Evolutionary conservation across 2,329 filamentous ascomycete genomes (phyloP).

Genomic region (Nothophaeocryptopus gaeumannii): DNA sequence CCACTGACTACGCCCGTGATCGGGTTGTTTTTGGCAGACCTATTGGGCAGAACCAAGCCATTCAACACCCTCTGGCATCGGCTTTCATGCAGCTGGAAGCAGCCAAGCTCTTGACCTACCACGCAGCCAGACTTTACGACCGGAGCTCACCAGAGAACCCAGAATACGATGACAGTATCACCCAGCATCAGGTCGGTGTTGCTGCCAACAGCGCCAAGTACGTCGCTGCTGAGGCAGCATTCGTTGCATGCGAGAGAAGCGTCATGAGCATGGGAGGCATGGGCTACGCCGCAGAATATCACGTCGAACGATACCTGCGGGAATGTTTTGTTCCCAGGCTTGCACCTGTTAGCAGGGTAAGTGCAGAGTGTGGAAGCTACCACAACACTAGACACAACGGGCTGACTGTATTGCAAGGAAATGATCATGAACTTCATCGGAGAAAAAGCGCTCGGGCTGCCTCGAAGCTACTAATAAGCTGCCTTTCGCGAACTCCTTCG

Average conservation of each 20-base stretch:
- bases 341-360: conserved; percentile 56
- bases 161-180: conserved; percentile 38
- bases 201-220: conserved; percentile 59
- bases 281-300: conserved; percentile 62
- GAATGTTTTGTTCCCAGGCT: conserved; percentile 60
- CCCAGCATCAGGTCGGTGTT: conserved; percentile 50
- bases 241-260: conserved; percentile 59
- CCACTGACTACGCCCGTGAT: conserved; percentile 47
- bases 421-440: conserved; percentile 75
- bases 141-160: conserved; percentile 36
- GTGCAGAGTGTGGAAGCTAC: conserved; percentile 16
- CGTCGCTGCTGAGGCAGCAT: conserved; percentile 60
- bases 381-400: neutral
- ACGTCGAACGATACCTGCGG: conserved; percentile 60
- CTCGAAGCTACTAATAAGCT: conserved; percentile 60
- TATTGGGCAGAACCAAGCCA: conserved; percentile 60
- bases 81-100: conserved; percentile 62
- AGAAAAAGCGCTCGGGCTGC: conserved; percentile 65
- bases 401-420: conserved; percentile 45
- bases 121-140: conserved; percentile 59
- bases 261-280: conserved; percentile 60
- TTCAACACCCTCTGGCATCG: conserved; percentile 57
- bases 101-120: conserved; percentile 60
- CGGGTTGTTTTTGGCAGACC: conserved; percentile 55
- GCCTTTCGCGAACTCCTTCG: no score